Percentiles rank a stretch among this genome's conserved stretches.
Evolutionary conservation across 2,329 filamentous ascomycete genomes (phyloP).

Genomic region (Phyllosticta capitalensis): DNA sequence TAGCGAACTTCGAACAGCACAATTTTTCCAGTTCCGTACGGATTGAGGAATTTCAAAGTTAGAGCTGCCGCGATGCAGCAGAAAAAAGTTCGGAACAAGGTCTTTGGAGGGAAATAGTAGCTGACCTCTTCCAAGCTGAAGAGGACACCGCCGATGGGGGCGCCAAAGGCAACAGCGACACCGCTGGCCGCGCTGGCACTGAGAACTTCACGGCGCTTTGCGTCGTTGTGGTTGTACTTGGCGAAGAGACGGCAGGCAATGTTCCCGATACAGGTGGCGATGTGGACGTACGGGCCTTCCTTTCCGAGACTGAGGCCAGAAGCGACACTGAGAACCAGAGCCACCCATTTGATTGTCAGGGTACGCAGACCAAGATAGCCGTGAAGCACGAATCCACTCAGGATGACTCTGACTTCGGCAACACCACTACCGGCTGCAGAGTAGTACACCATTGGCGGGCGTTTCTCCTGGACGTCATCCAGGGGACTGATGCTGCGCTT

Average conservation of each 20-base stretch:
- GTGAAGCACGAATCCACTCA: slow-evolving; percentile 96
- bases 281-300: slow-evolving; percentile 94
- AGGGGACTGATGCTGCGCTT: slow-evolving; percentile 34
- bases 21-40: slow-evolving; percentile 92
- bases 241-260: slow-evolving; percentile 87
- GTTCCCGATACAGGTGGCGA: slow-evolving; percentile 89
- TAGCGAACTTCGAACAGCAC: slow-evolving; percentile 95
- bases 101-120: slow-evolving; percentile 97
- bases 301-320: slow-evolving; percentile 92
- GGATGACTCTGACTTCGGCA: slow-evolving; percentile 91
- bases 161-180: slow-evolving; percentile 89
- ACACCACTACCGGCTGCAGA: slow-evolving; percentile 93
- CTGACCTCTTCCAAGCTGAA: slow-evolving; percentile 93
- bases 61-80: slow-evolving; percentile 88
- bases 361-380: slow-evolving; percentile 88
- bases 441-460: slow-evolving; percentile 82
- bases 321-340: slow-evolving; percentile 76
- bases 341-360: slow-evolving; percentile 72
- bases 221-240: slow-evolving; percentile 92
- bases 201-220: slow-evolving; percentile 85
- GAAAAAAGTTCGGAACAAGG: slow-evolving; percentile 93
- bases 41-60: slow-evolving; percentile 88
- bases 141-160: slow-evolving; percentile 78
- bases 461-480: slow-evolving; percentile 27
- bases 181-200: slow-evolving; percentile 86